Evolutionary conservation across 2,329 filamentous ascomycete species (phyloP).

Genomic region (Colletotrichum eremochloae): DNA sequence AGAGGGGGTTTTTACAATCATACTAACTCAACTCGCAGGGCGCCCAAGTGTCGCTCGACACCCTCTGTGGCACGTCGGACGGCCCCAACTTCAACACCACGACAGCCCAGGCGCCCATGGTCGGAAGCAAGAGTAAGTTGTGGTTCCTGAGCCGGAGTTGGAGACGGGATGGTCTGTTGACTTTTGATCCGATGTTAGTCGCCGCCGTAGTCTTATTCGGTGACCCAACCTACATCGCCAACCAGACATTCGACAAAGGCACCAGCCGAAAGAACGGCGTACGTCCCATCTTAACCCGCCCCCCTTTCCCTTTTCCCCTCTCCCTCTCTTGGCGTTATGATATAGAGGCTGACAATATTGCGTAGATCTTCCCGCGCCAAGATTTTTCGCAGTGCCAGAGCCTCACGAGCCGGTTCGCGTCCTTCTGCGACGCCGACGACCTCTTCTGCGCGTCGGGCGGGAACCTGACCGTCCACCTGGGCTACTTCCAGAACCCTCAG

Average conservation of each 20-base stretch:
- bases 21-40: constrained; percentile 47
- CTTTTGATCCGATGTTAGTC: constrained; percentile 47
- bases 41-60: constrained; percentile 55
- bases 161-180: neutral
- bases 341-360: neutral
- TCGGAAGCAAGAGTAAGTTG: constrained; percentile 52
- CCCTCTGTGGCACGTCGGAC: constrained; percentile 53
- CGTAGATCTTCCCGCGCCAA: constrained; percentile 34
- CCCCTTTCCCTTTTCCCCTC: neutral
- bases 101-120: constrained; percentile 44
- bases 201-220: constrained; percentile 57
- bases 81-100: constrained; percentile 47
- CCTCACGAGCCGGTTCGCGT: constrained; percentile 10
- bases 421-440: constrained; percentile 36
- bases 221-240: constrained; percentile 56
- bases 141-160: neutral
- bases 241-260: constrained; percentile 53
- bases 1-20: neutral
- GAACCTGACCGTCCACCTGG: constrained; percentile 34
- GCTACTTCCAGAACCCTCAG: constrained; percentile 36
- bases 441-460: constrained; percentile 38
- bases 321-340: accelerated
- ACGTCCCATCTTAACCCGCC: constrained; percentile 42
- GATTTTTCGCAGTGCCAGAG: constrained; percentile 25
- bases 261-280: constrained; percentile 55